Evolutionary conservation across 2,329 filamentous ascomycete species (phyloP), one percentile per base, ranked within the genome.

Genomic region (Biscogniauxia marginata): DNA sequence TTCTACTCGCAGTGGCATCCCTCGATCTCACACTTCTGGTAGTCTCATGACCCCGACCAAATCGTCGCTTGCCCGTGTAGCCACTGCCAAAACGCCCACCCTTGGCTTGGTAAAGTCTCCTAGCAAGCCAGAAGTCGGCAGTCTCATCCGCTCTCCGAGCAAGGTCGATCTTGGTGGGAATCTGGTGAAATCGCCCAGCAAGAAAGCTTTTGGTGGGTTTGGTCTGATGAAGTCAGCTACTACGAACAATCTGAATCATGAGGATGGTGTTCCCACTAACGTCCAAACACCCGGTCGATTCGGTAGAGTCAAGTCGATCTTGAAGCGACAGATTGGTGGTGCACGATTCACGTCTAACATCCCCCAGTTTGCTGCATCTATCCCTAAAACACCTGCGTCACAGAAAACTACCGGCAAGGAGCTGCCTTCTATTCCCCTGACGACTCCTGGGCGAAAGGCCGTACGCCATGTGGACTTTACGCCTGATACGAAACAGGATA

Each of bases 381-480:
- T 65, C 7, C 79, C 79, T 0, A 78, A 79, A 66, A 83, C 81
- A 0, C 80, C 82, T 2, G 74, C 69, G 7, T 74, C 77, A 7
- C 62, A 68, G 1, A 73, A 71, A 1, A 7, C 52, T 18, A 69
- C 80, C 11, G 77, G 84, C 25, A 85, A 84, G 64, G 75, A 79
- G 20, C 69, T 86, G 25, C 80, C 80, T 51, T 69, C 77, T 3
- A 70, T 79, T 18, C 79, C 82, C 5, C 74, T 84, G 53, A 86
- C 84, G 4, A 91, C 88, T 1, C 89, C 88, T 7, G 86, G 86
- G 25, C 82, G 86, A 21, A 89, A 86, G 71, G 69, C 78, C 39
- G 71, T 75, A 18, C 96, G 96, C 76, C 87, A 84, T 54, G 90
- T 96, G 34, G 86, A 89, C 50, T 96, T 96, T 67, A 91, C 89